Conservation (phyloP, 495 filamentous ascomycete species). For the Podospora pseudoanserina region DNA sequence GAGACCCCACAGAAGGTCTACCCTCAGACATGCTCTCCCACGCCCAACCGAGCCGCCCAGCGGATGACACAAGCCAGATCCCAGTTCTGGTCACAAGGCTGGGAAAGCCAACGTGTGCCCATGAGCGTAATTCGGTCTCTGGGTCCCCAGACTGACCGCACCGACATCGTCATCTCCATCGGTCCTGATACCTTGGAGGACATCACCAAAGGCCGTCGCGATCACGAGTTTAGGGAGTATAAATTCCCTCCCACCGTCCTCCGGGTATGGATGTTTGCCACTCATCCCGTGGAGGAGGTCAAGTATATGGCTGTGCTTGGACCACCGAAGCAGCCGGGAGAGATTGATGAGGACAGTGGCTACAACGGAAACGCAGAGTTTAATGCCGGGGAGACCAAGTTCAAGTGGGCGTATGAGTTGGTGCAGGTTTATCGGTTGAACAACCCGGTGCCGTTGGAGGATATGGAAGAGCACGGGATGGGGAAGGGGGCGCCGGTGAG, state of each 20-base stretch:
- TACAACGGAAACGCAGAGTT: slow-evolving; percentile 47
- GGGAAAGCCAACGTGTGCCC: slow-evolving; percentile 50
- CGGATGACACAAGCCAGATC: slow-evolving; percentile 24
- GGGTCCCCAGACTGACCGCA: slow-evolving; percentile 42
- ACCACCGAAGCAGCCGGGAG: slow-evolving; percentile 36
- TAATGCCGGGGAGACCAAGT: slow-evolving; percentile 34
- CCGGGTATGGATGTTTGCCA: slow-evolving; percentile 50
- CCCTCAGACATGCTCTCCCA: slow-evolving; percentile 17
- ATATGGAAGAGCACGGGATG: slow-evolving; percentile 44
- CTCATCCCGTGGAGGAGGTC: slow-evolving; percentile 36
- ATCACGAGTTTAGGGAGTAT: slow-evolving; percentile 47
- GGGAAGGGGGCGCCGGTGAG: slow-evolving; percentile 36
- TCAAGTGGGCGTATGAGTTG: slow-evolving; percentile 46
- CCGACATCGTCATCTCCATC: slow-evolving; percentile 48
- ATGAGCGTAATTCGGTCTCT: slow-evolving; percentile 42
- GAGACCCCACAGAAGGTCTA: slow-evolving; percentile 23
- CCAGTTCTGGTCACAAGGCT: slow-evolving; percentile 39
- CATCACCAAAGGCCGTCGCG: slow-evolving; percentile 39
- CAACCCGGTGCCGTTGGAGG: slow-evolving; percentile 42
- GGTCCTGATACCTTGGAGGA: slow-evolving; percentile 36
- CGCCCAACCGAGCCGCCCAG: slow-evolving; percentile 11
- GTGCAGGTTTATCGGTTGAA: slow-evolving; percentile 51
- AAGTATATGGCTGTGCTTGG: slow-evolving; percentile 50
- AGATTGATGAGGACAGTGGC: slow-evolving; percentile 35
- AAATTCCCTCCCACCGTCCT: slow-evolving; percentile 37